Base-by-base conservation (phyloP, 2,329 filamentous ascomycete genomes). In the Ceratocystiopsis minuta region DNA sequence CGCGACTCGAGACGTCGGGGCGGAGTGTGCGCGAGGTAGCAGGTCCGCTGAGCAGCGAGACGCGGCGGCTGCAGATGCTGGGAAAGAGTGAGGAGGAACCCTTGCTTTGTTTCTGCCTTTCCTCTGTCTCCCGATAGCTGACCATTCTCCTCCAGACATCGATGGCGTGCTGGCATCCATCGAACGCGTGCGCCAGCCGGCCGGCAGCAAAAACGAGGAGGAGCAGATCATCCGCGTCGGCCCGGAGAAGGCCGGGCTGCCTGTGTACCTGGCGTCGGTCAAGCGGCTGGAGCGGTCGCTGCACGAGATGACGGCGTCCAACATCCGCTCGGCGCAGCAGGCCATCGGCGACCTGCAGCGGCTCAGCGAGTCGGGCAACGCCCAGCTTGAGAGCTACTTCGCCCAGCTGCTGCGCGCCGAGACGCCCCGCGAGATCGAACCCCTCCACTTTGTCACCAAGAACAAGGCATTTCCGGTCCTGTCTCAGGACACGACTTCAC, bases 11-110 rank as follows among this genome's bases (percentile, higher is more conserved):
- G 53, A 75, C 79, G 34, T 92, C 84, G 41, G 90, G 88, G 16
- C 85, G 86, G 61, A 87, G 81, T 46, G 86, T 96, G 16, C 80
- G 85, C 53, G 84, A 94, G 55, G 87, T 92, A 12, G 86, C 92
- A 43, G 85, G 85, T 1, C 90, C 90, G 10, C 79, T 98, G 36
- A 92, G 87, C 55, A 83, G 81, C 52, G 92, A 95, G 59, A 96
- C 90, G 1, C 82, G 85, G 59, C 80, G 78, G 48, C 68, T 96
- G 17, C 90, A 96, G 60, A 72, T 79, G n/a, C 74, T 92, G 33
- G 86, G 83, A 50, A 77, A 72, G 50, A 98, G 79, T 81, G 57
- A 52, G 70, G 59, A 28, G 9, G 24, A n/a, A n/a, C n/a, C 24
- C 24, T 7, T 7, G 20, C 20, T 28, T 6, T 28, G 24, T 28